A percentile compares a stretch with the other conserved stretches of the same genome.
These are phyloP conservation scores for Cutaneotrichosporon sp. DNA, from an alignment of 1,284 basidiomycete species.

Conservation along the genomic window DNA sequence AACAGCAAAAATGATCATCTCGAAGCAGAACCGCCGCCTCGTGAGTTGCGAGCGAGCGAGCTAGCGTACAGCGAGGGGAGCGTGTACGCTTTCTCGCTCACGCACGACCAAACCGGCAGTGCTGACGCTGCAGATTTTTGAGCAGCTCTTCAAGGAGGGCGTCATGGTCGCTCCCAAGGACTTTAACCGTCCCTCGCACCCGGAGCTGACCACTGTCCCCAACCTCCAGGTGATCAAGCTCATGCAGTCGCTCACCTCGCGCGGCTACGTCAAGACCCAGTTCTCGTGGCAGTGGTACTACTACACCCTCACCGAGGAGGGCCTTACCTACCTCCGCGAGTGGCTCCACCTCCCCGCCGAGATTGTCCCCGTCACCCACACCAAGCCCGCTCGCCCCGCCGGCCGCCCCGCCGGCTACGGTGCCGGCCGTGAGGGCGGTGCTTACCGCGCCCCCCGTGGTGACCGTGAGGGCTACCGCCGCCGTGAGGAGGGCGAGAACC, in stretches of 20 bases:
- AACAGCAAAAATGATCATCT: constrained; percentile 40
- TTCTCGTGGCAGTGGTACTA: constrained; percentile 96
- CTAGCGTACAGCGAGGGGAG: too few species aligned
- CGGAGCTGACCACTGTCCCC: constrained; percentile 84
- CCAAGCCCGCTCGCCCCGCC: constrained; percentile 75
- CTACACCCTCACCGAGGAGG: constrained; percentile 90
- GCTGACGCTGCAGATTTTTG: constrained; percentile 63
- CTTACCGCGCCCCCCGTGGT: constrained; percentile 74
- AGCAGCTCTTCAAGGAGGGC: constrained; percentile 99
- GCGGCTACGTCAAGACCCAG: constrained; percentile 94
- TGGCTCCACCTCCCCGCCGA: constrained; percentile 88
- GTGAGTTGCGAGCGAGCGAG: constrained; percentile 26
- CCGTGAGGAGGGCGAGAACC: constrained; percentile 56
- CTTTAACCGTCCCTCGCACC: constrained; percentile 94
- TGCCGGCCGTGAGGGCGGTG: constrained; percentile 52
- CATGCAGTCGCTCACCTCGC: constrained; percentile 93
- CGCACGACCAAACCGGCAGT: too few species aligned
- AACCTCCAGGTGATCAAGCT: constrained; percentile 99
- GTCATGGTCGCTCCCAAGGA: constrained; percentile 99
- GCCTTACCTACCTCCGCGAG: constrained; percentile 89
- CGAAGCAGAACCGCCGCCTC: constrained; percentile 45
- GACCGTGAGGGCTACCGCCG: constrained; percentile 73
- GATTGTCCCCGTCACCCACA: constrained; percentile 92
- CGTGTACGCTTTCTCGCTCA: too few species aligned
- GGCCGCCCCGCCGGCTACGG: constrained; percentile 59